Percentiles rank a stretch among this genome's conserved stretches.
Evolutionary conservation across 805 yeast species (phyloP).

Genomic region (Kuraishia borneana): DNA sequence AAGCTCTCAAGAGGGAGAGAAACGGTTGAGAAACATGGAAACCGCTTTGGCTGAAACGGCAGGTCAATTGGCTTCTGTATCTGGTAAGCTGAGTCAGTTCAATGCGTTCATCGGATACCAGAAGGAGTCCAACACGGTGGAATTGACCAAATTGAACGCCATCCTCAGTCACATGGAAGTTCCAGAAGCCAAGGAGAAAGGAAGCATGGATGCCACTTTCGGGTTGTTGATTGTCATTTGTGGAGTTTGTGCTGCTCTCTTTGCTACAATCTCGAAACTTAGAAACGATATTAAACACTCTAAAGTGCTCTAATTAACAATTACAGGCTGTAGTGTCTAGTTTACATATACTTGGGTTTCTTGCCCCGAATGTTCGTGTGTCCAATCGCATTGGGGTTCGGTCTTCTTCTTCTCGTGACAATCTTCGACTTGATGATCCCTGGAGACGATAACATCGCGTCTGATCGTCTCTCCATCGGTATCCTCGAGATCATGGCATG

Average conservation of each 20-base stretch:
- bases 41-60: neutral
- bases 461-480: neutral
- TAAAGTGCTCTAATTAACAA: constrained; percentile 32
- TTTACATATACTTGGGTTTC: constrained; percentile 29
- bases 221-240: constrained; percentile 30
- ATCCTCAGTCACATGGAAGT: neutral
- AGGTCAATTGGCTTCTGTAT: neutral
- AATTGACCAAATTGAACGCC: constrained; percentile 1
- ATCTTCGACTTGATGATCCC: constrained; percentile 23
- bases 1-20: neutral
- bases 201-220: too few species aligned
- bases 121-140: constrained; percentile 1
- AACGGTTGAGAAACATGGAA: neutral
- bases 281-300: constrained; percentile 55
- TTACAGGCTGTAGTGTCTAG: neutral
- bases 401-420: constrained; percentile 29
- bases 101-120: neutral
- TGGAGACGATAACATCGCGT: constrained; percentile 1
- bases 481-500: neutral
- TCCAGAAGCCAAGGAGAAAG: too few species aligned
- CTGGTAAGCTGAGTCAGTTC: neutral
- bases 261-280: constrained; percentile 37
- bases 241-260: constrained; percentile 25
- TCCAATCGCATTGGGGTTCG: constrained; percentile 37
- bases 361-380: constrained; percentile 30